Percentiles rank a stretch among this genome's conserved stretches.
Conservation (phyloP, 495 filamentous ascomycete genomes). For the Penicillium egyptiacum region DNA sequence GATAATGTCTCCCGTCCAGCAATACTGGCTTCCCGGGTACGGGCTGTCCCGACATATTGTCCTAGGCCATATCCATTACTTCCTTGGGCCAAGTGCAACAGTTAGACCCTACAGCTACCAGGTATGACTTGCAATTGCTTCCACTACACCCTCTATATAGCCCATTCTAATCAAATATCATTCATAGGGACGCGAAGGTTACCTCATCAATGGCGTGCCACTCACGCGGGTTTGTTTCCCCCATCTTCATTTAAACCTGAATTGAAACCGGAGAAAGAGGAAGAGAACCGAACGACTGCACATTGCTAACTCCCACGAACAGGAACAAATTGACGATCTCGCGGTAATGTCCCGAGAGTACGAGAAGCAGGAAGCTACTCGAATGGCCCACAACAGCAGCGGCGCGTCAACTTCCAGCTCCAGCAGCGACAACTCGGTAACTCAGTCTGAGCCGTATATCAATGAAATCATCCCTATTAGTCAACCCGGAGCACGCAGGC, state of each 20-base stretch:
- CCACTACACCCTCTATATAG: constrained; percentile 18
- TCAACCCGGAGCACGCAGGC: constrained; percentile 35
- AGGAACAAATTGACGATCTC: constrained; percentile 58
- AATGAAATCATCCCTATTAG: constrained; percentile 50
- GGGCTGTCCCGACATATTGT: constrained; percentile 54
- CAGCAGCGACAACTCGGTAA: constrained; percentile 19
- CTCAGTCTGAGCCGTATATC: constrained; percentile 46
- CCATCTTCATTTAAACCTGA: not conserved
- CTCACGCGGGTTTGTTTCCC: constrained; percentile 49
- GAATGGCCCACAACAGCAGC: constrained; percentile 41
- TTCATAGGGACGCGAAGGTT: constrained; percentile 53
- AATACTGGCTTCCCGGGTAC: constrained; percentile 57
- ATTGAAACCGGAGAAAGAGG: not conserved
- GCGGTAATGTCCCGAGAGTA: constrained; percentile 52
- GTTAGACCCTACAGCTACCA: constrained; percentile 55
- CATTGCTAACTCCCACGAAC: constrained; percentile 4
- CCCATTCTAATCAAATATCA: constrained; percentile 25
- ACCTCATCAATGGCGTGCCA: constrained; percentile 51
- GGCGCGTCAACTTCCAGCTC: constrained; percentile 7
- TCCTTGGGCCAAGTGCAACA: constrained; percentile 51
- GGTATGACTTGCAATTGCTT: constrained; percentile 28
- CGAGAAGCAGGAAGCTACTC: constrained; percentile 51
- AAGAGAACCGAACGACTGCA: not conserved
- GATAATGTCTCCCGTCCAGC: constrained; percentile 41
- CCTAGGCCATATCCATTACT: constrained; percentile 53